Conservation (phyloP, 129 eudicot genomes). For the Artemisia tridentata region DNA sequence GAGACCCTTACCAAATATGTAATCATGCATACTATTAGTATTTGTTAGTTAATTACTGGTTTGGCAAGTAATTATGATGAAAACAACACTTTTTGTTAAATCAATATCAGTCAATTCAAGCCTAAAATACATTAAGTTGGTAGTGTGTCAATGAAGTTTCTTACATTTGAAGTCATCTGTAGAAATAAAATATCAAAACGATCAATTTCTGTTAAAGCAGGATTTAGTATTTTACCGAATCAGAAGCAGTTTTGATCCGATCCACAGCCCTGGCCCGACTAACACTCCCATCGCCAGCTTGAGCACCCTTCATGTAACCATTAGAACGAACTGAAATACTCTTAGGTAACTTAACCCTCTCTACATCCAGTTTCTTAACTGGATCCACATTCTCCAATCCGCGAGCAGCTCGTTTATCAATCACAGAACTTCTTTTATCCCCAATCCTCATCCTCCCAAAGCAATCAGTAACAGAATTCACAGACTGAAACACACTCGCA, state of each 20-base stretch:
- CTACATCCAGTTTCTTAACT: constrained; percentile 32
- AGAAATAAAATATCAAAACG: constrained; percentile 2
- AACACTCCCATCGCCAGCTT: constrained; percentile 33
- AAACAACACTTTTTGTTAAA: constrained; percentile 13
- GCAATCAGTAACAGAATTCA: constrained; percentile 27
- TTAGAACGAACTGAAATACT: constrained; percentile 86
- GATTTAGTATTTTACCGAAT: constrained; percentile 35
- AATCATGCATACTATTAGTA: constrained; percentile 2
- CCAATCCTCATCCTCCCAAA: constrained; percentile 42
- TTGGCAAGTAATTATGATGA: background rate
- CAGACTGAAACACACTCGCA: constrained; percentile 13
- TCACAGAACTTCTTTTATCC: constrained; percentile 25
- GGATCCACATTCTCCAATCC: constrained; percentile 50
- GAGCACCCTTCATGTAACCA: constrained; percentile 61
- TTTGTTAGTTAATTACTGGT: constrained; percentile 18
- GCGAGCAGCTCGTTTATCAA: constrained; percentile 35
- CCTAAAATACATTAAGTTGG: constrained; percentile 12
- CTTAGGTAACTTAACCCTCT: constrained; percentile 71
- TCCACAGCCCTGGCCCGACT: constrained; percentile 35
- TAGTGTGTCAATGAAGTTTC: constrained; percentile 23
- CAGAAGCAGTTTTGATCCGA: constrained; percentile 43
- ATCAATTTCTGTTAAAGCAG: constrained; percentile 1
- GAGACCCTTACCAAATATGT: constrained; percentile 15
- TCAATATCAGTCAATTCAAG: constrained; percentile 27
- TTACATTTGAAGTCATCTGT: constrained; percentile 23